These are phyloP conservation scores for Colletotrichum theobromicola DNA, from an alignment of 2,329 filamentous ascomycete genomes.

Conservation along the genomic window DNA sequence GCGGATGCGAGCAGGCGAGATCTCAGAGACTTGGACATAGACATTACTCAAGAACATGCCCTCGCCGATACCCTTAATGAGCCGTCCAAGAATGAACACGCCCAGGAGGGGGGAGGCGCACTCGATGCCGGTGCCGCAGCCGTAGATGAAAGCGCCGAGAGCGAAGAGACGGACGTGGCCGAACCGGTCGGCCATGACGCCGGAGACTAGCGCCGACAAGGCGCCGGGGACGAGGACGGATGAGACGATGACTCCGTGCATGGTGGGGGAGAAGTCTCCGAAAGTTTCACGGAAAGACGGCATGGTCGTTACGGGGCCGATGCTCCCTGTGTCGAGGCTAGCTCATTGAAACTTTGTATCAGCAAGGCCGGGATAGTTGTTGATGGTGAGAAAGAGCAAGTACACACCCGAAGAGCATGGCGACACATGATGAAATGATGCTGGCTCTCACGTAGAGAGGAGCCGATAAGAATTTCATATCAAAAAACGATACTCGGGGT, in stretches of 20 bases:
- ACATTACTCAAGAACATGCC: conserved; percentile 61
- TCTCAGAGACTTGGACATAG: conserved; percentile 62
- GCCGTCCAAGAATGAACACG: conserved; percentile 60
- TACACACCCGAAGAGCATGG: conserved; percentile 35
- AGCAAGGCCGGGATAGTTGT: not conserved
- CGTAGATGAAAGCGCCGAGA: conserved; percentile 56
- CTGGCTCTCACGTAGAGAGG: conserved; percentile 34
- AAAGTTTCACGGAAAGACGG: conserved; percentile 52
- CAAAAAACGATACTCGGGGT: not conserved
- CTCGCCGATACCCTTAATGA: conserved; percentile 61
- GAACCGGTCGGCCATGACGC: conserved; percentile 57
- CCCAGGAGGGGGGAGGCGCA: conserved; percentile 40
- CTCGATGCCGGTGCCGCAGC: conserved; percentile 52
- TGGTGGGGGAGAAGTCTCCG: conserved; percentile 56
- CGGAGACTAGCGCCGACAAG: conserved; percentile 62
- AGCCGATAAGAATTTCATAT: not conserved
- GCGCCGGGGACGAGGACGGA: conserved; percentile 65
- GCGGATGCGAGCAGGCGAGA: conserved; percentile 55
- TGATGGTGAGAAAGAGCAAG: not conserved
- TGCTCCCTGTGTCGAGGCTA: conserved; percentile 51
- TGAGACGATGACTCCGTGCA: conserved; percentile 66
- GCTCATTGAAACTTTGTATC: not conserved
- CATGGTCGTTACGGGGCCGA: conserved; percentile 67
- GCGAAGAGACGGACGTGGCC: conserved; percentile 59
- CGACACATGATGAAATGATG: conserved; percentile 32